Evolutionary conservation across 1,139 yeast genomes (phyloP).

Genomic region (Pneumocystis carinii): DNA sequence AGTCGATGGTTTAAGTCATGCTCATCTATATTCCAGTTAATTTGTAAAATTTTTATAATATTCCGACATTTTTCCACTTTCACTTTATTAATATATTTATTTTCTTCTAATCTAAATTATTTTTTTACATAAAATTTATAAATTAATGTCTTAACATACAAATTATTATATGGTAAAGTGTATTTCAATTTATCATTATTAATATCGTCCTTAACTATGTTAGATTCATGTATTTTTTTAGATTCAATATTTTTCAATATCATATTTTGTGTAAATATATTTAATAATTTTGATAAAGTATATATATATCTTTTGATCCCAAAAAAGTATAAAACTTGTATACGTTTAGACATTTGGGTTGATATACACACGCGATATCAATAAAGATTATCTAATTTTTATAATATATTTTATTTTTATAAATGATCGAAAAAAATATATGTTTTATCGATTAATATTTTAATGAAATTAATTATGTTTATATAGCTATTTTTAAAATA

Average conservation of each 20-base stretch:
- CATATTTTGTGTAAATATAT: slow-evolving; percentile 1
- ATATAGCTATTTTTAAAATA: no score
- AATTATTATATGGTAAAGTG: not conserved
- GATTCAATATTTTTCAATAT: not conserved
- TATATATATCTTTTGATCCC: not conserved
- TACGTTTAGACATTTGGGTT: not conserved
- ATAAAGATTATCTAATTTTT: no score
- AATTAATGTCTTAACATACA: not conserved
- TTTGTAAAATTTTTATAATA: not conserved
- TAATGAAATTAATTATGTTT: no score
- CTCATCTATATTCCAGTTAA: not conserved
- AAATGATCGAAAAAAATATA: no score
- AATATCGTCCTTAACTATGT: no score
- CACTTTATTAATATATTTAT: not conserved
- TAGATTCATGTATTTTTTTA: not conserved
- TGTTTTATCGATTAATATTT: no score
- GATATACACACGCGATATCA: no score
- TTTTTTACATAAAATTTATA: not conserved
- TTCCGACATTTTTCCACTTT: not conserved
- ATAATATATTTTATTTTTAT: no score
- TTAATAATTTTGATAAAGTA: not conserved
- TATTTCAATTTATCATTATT: not conserved
- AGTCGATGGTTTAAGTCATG: not conserved
- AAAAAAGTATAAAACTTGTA: not conserved
- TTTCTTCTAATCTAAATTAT: not conserved